Evolutionary conservation across 1,284 basidiomycete genomes (phyloP), one percentile per base, ranked within the genome.

Genomic region (Cutaneotrichosporon curvatum): DNA sequence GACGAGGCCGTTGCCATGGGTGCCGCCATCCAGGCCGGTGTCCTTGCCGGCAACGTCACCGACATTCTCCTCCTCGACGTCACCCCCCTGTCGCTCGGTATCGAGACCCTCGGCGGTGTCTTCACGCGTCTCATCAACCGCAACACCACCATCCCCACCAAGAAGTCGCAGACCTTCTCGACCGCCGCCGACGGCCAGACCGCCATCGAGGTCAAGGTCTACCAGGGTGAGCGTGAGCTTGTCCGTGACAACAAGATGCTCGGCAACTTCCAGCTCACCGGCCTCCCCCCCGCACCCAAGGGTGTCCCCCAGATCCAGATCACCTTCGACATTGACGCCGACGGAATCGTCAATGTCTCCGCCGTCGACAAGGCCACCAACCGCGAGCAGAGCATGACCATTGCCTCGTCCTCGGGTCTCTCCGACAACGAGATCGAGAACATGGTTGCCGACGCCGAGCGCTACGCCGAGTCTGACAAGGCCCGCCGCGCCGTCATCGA

Each of bases 261-360:
- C 57, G 95, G 94, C 58, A 95, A 96, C 79, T 98, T 98, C 83
- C 92, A 96, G 78, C 85, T 98, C 53, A 87, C 90, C 53, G 92
- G 94, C 48, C 91, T 98, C 56, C 94, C 94, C 36, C 94, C 94
- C 34, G 94, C 92, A 15, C 67, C 92, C 57, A 95, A 96, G 78
- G 94, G 94, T 74, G 85, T 97, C 52, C 94, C 94, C 59, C 94
- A 98, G 74, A 91, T 98, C 61, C 90, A 95, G 73, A 96, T 97
- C 73, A 95, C 90, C 51, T 97, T 97, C 69, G 94, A 97, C 74
- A 96, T 97, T 57, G 92, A 97, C 72, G 91, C 91, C 62, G 90
- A 89, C 82, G 92, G 92, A 78, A 96, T 97, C 59, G 92, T 98
- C 64, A 89, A 97, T 71, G 94, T 98, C 55, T 84, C 81, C 31